A percentile compares a stretch with the other conserved stretches of the same genome.
Evolutionary conservation across 306 rosid species (phyloP).

Genomic region (Gillenia trifoliata): DNA sequence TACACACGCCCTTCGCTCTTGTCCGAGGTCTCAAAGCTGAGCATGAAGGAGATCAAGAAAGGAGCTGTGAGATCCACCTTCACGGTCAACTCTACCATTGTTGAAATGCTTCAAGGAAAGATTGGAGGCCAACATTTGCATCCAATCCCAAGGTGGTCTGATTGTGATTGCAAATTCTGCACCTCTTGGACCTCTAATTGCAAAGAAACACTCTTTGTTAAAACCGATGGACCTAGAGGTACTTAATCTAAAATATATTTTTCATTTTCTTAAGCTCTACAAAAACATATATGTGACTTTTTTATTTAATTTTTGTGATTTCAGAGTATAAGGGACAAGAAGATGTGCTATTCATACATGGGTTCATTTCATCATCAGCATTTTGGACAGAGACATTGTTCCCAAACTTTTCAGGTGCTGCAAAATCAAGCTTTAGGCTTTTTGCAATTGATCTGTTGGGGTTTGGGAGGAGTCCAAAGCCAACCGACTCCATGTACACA

Average conservation of each 20-base stretch:
- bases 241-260: background rate
- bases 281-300: background rate
- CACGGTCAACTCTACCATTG: conserved; percentile 53
- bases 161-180: conserved; percentile 75
- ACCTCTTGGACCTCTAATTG: conserved; percentile 52
- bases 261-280: background rate
- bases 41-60: conserved; percentile 28
- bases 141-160: conserved; percentile 77
- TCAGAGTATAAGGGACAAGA: conserved; percentile 46
- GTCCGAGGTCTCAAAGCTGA: conserved; percentile 57
- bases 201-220: conserved; percentile 58
- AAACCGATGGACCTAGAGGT: conserved; percentile 54
- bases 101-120: conserved; percentile 80
- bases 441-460: conserved; percentile 90
- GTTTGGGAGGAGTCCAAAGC: conserved; percentile 92
- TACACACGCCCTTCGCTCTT: conserved; percentile 67
- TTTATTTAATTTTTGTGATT: background rate
- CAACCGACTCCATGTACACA: conserved; percentile 74
- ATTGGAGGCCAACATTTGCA: conserved; percentile 28
- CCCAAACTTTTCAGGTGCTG: conserved; percentile 54
- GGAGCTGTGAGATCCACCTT: conserved; percentile 27
- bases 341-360: conserved; percentile 83
- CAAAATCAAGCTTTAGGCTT: conserved; percentile 52
- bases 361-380: conserved; percentile 79
- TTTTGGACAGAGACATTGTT: conserved; percentile 95